Evolutionary conservation across 768 basidiomycete species (phyloP).

Genomic region (Termitomyces sp.): DNA sequence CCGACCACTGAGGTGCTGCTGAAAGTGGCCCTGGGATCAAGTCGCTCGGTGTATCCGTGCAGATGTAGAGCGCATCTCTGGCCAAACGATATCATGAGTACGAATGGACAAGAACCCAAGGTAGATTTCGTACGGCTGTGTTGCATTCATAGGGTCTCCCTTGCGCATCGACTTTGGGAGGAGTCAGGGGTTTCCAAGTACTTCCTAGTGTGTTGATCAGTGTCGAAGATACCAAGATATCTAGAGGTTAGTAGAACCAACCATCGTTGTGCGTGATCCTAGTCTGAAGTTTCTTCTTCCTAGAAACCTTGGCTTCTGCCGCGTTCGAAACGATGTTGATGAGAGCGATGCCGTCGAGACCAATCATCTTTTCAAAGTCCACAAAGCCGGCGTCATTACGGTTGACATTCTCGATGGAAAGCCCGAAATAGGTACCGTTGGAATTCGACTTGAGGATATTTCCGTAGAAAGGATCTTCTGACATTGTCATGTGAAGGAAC

Average conservation of each 20-base stretch:
- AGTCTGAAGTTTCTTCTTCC: conserved; percentile 72
- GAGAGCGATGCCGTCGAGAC: conserved; percentile 92
- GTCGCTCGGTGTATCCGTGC: conserved; percentile 93
- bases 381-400: conserved; percentile 84
- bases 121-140: conserved; percentile 42
- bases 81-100: neutral
- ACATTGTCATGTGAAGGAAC: conserved; percentile 95
- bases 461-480: conserved; percentile 80
- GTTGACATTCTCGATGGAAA: conserved; percentile 85
- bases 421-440: conserved; percentile 94
- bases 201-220: conserved; percentile 44
- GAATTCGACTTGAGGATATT: conserved; percentile 94
- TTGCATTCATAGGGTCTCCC: conserved; percentile 68
- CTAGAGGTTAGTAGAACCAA: conserved; percentile 21
- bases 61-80: conserved; percentile 85
- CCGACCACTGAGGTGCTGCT: conserved; percentile 91
- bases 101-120: neutral
- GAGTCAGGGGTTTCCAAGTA: conserved; percentile 77
- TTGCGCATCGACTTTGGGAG: conserved; percentile 72
- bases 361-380: conserved; percentile 97
- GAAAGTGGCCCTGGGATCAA: conserved; percentile 87
- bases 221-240: conserved; percentile 1
- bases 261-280: conserved; percentile 97
- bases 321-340: conserved; percentile 88
- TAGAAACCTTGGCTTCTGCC: conserved; percentile 61